Base-by-base conservation (phyloP, 2,329 filamentous ascomycete genomes). In the Monosporascus sp. region DNA sequence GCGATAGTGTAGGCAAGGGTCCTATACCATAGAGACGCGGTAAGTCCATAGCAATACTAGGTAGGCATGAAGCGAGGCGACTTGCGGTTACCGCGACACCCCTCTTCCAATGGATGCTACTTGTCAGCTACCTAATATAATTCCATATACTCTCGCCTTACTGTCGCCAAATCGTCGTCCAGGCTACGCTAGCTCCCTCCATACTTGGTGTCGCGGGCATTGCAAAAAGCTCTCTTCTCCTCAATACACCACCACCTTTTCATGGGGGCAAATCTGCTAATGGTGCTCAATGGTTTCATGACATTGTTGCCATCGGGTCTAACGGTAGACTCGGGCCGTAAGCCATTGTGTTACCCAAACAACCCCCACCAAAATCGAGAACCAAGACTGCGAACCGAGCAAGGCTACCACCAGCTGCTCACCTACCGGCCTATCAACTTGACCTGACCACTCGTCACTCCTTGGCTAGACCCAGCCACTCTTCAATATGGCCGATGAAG, bases 401-500 rank as follows among this genome's bases (percentile, higher is more conserved):
- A 46, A 46, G 43, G 24, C 43, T 46, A n/a, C 43, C 14, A 46
- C 24, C 31, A 35, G 31, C 31, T 35, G 31, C 38, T 41, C 18
- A 11, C 14, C 39, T 20, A 20, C 18, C n/a, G 14, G 39, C 39
- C 20, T 43, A 18, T 20, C 18, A 18, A 20, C 39, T 43, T 20
- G n/a, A 31, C n/a, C 24, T 14, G 11, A 27, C 20, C 24, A 14
- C 20, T 17, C 43, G 43, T n/a, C 43, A 27, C 24, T 27, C 7
- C 22, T 27, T 18, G 22, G 17, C 43, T 14, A 46, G 18, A n/a
- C 17, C 31, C 31, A 11, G 11, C 27, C 44, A 46, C 22, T 11
- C 43, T 11, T 27, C 20, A 46, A 24, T 15, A 70, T 70, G 66
- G 61, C 62, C 31, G 65, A 69, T 53, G 65, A 68, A 58, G 64